Base-by-base conservation (phyloP, 768 basidiomycete genomes). In the Sistotremastrum niveocremeum region DNA sequence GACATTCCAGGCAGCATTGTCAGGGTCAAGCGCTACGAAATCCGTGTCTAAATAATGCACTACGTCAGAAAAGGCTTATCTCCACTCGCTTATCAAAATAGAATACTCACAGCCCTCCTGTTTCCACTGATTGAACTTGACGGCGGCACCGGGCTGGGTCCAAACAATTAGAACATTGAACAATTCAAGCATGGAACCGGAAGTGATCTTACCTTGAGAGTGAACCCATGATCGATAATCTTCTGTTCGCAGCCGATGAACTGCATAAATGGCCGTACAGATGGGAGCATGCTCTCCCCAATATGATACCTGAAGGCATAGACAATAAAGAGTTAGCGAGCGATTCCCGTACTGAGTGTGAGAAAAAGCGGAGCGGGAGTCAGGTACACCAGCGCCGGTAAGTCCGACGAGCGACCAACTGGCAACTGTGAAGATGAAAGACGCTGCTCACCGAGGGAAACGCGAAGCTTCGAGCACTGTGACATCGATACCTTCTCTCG, bases 201-300 rank as follows among this genome's bases (percentile, higher is more conserved):
- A 8, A 44, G 28, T 35, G 31, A 11, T 11, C 44, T 41, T 43
- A 76, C 74, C 68, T 77, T 77, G 39, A 50, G 51, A 10, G 57
- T 59, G 53, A 77, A 77, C 1, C 74, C 73, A 53, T 64, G 56
- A 1, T 56, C 49, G 3, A 56, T 60, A 6, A 74, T 50, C 45
- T 70, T 68, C 8, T 68, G 57, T 44, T 74, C 72, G 6, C 67
- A 65, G 37, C 58, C 72, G 48, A 78, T 75, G 51, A 71, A 76
- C 37, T 65, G 56, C 30, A 78, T 65, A 49, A 70, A 75, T 44
- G 72, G 68, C 11, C 74, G 64, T 39, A 71, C 62, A 1, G 76
- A 79, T 4, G 76, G 76, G 49, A 79, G 76, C 31, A 79, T 59
- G 53, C 72, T 74, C 64, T 79, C 76, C 31, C 76, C 76, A 42